A percentile compares a stretch with the other conserved stretches of the same genome.
phyloP scores from a whole-genome alignment of 495 filamentous ascomycete species.

The Neurospora sp. region DNA sequence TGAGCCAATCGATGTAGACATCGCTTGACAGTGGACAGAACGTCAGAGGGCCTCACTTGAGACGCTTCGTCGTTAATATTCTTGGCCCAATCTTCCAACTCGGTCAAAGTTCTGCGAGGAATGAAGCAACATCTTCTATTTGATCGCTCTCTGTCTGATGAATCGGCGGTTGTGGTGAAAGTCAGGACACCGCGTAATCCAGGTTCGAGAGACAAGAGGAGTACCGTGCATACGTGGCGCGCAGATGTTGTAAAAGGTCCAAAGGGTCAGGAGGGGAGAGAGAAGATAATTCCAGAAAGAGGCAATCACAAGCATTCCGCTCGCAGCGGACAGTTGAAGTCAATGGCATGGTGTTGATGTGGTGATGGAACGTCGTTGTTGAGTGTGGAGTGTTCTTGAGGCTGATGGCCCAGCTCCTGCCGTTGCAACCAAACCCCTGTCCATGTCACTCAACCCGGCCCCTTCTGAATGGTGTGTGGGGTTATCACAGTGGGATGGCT shows the following conservation, averaged over 20 bases:
- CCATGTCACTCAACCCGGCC: background rate
- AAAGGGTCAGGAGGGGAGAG: no score
- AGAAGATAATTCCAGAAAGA: no score
- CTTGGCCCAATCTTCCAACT: no score
- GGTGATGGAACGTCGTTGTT: background rate
- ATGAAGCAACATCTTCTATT: no score
- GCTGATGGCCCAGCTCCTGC: background rate
- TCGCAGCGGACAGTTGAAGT: background rate
- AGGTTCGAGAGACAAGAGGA: background rate
- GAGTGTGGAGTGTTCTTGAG: background rate
- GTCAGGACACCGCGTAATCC: background rate
- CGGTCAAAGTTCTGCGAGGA: no score
- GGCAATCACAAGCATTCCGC: background rate
- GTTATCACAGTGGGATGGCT: background rate
- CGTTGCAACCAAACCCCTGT: background rate
- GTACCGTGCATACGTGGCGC: background rate
- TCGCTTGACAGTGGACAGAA: background rate
- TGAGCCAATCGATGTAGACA: background rate
- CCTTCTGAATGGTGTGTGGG: background rate
- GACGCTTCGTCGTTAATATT: background rate
- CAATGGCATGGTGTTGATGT: background rate
- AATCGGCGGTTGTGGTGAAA: background rate
- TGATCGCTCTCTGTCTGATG: background rate
- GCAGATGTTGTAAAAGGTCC: no score
- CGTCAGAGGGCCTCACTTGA: background rate